Conservation (phyloP, 495 filamentous ascomycete species). For the Aspergillus steynii region DNA sequence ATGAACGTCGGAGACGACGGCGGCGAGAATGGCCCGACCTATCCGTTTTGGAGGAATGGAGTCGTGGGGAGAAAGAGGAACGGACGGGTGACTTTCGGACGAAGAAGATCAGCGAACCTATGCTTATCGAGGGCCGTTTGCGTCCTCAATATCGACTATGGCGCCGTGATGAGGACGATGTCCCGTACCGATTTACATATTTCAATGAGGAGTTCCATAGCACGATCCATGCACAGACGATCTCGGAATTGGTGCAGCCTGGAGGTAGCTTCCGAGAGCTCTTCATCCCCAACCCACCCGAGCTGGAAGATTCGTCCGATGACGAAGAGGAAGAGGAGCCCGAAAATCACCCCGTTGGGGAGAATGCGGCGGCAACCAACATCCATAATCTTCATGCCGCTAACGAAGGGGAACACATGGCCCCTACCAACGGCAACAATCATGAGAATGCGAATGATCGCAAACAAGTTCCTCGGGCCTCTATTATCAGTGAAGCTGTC, state of each 20-base stretch:
- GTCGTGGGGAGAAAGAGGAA: constrained; percentile 84
- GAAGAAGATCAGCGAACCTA: constrained; percentile 91
- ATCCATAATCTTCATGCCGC: constrained; percentile 6
- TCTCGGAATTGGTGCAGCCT: constrained; percentile 85
- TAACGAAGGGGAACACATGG: constrained; percentile 6
- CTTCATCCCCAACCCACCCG: constrained; percentile 73
- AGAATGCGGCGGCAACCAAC: constrained; percentile 21
- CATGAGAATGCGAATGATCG: constrained; percentile 10
- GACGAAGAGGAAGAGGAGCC: constrained; percentile 65
- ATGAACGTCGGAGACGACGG: constrained; percentile 54
- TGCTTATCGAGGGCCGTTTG: constrained; percentile 84
- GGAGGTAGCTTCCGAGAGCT: constrained; percentile 81
- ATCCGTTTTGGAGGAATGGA: constrained; percentile 84
- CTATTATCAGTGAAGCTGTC: constrained; percentile 37
- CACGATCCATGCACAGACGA: constrained; percentile 92
- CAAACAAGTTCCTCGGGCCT: constrained; percentile 17
- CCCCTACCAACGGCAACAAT: constrained; percentile 11
- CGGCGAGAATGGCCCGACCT: constrained; percentile 68
- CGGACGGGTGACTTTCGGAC: constrained; percentile 81
- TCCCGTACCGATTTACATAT: constrained; percentile 94
- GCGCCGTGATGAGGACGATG: constrained; percentile 87
- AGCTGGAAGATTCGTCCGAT: constrained; percentile 61
- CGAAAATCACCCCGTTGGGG: constrained; percentile 28
- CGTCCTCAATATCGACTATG: constrained; percentile 77
- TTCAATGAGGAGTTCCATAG: constrained; percentile 96